Percentiles rank a stretch among this genome's conserved stretches.
phyloP scores from a whole-genome alignment of 2,329 filamentous ascomycete species.

The Diatrype stigma region DNA sequence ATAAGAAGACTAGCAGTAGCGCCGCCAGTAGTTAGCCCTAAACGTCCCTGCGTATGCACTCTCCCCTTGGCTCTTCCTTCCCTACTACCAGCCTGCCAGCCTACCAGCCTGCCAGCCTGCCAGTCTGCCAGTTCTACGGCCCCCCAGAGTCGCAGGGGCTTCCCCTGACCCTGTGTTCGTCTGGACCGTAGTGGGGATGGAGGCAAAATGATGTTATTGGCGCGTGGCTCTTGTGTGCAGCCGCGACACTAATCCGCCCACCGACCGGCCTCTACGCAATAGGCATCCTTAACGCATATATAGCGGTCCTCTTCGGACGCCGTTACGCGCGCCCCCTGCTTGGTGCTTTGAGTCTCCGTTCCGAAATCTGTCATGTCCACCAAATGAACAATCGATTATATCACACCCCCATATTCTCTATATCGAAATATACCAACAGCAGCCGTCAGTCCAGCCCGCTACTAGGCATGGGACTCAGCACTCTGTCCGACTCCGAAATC shows the following conservation, averaged over 20 bases:
- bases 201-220: background rate
- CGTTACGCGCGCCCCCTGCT: background rate
- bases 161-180: background rate
- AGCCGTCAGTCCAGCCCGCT: background rate
- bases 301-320: background rate
- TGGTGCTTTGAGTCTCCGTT: background rate
- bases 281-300: background rate
- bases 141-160: background rate
- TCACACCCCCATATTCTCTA: background rate
- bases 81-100: no score
- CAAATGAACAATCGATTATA: background rate
- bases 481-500: constrained; percentile 7
- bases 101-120: no score
- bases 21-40: no score
- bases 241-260: background rate
- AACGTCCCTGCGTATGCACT: no score
- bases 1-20: no score
- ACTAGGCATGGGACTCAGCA: constrained; percentile 9
- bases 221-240: background rate
- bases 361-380: background rate
- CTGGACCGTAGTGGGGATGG: background rate
- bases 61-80: no score
- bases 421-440: background rate
- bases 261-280: background rate
- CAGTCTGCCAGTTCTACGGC: no score